A percentile compares a stretch with the other conserved stretches of the same genome.
Evolutionary conservation across 768 basidiomycete species (phyloP).

Genomic region (Trametes gibbosa): DNA sequence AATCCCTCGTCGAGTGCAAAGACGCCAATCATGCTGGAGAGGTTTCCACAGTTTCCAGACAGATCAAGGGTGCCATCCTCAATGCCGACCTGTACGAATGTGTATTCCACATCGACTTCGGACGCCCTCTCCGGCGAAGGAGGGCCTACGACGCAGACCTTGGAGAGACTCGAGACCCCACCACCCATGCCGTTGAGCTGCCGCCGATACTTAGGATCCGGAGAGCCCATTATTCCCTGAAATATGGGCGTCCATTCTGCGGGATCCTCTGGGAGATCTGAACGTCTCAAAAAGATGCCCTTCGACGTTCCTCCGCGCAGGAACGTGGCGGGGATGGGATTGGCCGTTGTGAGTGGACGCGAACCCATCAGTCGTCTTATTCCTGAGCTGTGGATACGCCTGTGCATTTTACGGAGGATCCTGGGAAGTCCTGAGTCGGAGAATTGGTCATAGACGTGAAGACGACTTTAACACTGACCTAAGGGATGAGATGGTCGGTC

Average conservation of each 20-base stretch:
- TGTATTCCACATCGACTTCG: constrained; percentile 65
- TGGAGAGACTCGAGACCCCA: constrained; percentile 71
- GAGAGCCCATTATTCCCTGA: constrained; percentile 78
- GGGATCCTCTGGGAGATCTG: constrained; percentile 48
- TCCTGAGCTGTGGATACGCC: too few species aligned
- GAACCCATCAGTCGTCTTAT: background rate
- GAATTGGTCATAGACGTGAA: too few species aligned
- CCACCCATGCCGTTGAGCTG: constrained; percentile 85
- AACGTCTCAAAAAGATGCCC: constrained; percentile 62
- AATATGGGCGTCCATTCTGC: constrained; percentile 60
- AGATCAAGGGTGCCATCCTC: constrained; percentile 60
- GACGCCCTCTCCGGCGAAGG: constrained; percentile 42
- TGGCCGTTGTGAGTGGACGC: constrained; percentile 12
- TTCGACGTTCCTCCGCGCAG: constrained; percentile 77
- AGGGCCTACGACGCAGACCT: constrained; percentile 63
- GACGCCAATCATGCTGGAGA: constrained; percentile 69
- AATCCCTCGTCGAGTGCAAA: constrained; percentile 70
- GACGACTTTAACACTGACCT: too few species aligned
- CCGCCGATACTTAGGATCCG: constrained; percentile 61
- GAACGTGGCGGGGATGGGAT: constrained; percentile 44
- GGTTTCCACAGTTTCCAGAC: constrained; percentile 75
- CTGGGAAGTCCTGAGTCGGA: too few species aligned
- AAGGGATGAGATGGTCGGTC: too few species aligned
- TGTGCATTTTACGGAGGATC: too few species aligned
- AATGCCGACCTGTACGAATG: constrained; percentile 58